phyloP scores from a whole-genome alignment of 495 filamentous ascomycete species.

The Margaritispora aquatica region DNA sequence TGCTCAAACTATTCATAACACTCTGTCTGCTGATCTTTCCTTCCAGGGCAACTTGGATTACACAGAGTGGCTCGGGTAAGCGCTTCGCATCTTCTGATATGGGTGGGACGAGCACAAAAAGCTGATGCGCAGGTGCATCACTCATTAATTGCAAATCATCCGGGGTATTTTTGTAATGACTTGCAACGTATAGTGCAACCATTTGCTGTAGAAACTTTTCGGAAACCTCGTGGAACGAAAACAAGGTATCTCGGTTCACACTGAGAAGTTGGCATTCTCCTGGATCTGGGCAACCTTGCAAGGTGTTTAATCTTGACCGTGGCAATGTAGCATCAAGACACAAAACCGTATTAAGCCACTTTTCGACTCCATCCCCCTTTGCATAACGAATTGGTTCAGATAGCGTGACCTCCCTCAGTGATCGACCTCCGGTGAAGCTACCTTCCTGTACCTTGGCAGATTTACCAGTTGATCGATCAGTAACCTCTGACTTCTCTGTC shows the following conservation, averaged over 20 bases:
- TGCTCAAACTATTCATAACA: slow-evolving; percentile 79
- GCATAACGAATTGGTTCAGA: slow-evolving; percentile 93
- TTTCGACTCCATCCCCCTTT: slow-evolving; percentile 84
- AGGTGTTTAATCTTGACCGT: slow-evolving; percentile 57
- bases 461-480: slow-evolving; percentile 67
- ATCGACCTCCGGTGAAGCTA: slow-evolving; percentile 57
- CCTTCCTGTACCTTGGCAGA: slow-evolving; percentile 53
- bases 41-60: slow-evolving; percentile 92
- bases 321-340: slow-evolving; percentile 89
- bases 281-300: slow-evolving; percentile 80
- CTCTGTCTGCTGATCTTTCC: slow-evolving; percentile 90
- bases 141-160: slow-evolving; percentile 98
- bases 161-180: slow-evolving; percentile 97
- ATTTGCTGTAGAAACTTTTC: slow-evolving; percentile 97
- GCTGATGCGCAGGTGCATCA: slow-evolving; percentile 94
- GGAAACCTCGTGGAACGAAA: slow-evolving; percentile 95
- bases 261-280: slow-evolving; percentile 83
- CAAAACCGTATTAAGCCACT: slow-evolving; percentile 92
- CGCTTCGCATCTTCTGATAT: slow-evolving; percentile 68
- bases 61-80: slow-evolving; percentile 88
- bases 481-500: slow-evolving; percentile 55
- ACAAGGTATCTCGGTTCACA: slow-evolving; percentile 95
- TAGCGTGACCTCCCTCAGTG: slow-evolving; percentile 88
- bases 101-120: slow-evolving; percentile 90
- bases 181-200: slow-evolving; percentile 97